Percentiles rank a stretch among this genome's conserved stretches.
Conservation (phyloP, 306 rosid genomes). For the Vigna hirtella region DNA sequence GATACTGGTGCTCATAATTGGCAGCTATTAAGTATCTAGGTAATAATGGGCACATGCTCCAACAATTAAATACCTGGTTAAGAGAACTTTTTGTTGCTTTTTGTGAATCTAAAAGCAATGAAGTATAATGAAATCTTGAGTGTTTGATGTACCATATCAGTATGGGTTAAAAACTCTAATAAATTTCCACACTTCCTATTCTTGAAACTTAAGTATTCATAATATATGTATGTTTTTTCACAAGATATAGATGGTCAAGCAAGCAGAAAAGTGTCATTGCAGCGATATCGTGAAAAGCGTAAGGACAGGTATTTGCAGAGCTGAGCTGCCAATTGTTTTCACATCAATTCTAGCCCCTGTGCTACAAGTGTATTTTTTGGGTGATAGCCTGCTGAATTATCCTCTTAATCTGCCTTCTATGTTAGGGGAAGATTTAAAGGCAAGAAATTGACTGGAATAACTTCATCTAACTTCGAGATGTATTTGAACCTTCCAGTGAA, state of each 20-base stretch:
- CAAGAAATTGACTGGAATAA: constrained; percentile 66
- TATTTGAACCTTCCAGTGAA: constrained; percentile 72
- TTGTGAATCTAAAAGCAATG: constrained; percentile 22
- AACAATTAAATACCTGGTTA: constrained; percentile 16
- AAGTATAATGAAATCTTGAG: constrained; percentile 13
- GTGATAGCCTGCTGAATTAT: constrained; percentile 45
- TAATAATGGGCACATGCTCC: not conserved
- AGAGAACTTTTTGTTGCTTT: constrained; percentile 28
- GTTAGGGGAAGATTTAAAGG: constrained; percentile 82
- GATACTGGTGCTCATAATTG: constrained; percentile 12
- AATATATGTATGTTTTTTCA: constrained; percentile 45
- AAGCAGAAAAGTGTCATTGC: constrained; percentile 77
- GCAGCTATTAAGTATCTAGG: constrained; percentile 10
- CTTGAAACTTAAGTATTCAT: constrained; percentile 29
- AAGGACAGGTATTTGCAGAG: constrained; percentile 78
- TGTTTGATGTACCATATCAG: constrained; percentile 15
- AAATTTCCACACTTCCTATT: constrained; percentile 30
- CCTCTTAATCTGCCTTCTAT: constrained; percentile 53
- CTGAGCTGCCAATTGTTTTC: constrained; percentile 43
- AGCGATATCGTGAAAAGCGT: constrained; percentile 90
- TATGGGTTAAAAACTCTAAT: constrained; percentile 8
- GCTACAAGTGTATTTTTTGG: constrained; percentile 32
- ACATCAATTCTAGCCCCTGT: constrained; percentile 34
- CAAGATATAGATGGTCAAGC: constrained; percentile 89
- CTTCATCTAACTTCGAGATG: constrained; percentile 70